Base-by-base conservation (phyloP, 805 yeast genomes). In the Suhomyces tanzawaensis region DNA sequence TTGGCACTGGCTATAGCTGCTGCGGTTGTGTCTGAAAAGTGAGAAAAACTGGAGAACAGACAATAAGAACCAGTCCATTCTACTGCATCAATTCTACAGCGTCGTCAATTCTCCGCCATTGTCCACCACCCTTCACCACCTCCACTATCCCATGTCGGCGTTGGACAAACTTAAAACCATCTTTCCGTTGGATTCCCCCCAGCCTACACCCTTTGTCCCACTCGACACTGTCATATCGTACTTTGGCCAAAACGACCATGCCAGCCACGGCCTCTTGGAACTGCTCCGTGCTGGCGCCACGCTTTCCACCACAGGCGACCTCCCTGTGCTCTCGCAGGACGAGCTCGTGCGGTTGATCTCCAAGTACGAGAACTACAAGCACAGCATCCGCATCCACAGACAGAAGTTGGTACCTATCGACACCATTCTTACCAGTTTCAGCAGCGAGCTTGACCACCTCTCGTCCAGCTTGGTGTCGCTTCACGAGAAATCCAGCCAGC, bases 341-440 rank as follows among this genome's bases (percentile, higher is more conserved):
- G 42, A 39, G 16, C 17, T 39, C 19, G 23, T 25, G 25, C 32
- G 27, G 19, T 31, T 40, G 9, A 36, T 31, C 7, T 38, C 29
- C 31, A 39, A 39, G 15, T 46, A 43, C 30, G 26, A 38, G 15
- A 18, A 28, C 4, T 39, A 40, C 34, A 41, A 43, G 24, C 26
- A 17, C 19, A 27, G 56, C 7, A 46, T 71, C 4, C 44, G 53
- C 24, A 37, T 44, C 11, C 62, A 70, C n/a, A 48, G 66, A 26
- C 42, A 53, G 1, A 64, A 62, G 36, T 45, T 79, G 26, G 58
- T 53, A 25, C 84, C 86, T 3, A 61, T 85, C 22, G 76, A 74
- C 41, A 56, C 60, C 1, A 77, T 79, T 41, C 62, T 87, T 33
- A 53, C 55, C 8, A 60, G 64, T 22, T 86, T 89, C 60, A 82